Percentiles rank a stretch among this genome's conserved stretches.
Conservation (phyloP, 305 asterid species). For the Petunia hybrid region DNA sequence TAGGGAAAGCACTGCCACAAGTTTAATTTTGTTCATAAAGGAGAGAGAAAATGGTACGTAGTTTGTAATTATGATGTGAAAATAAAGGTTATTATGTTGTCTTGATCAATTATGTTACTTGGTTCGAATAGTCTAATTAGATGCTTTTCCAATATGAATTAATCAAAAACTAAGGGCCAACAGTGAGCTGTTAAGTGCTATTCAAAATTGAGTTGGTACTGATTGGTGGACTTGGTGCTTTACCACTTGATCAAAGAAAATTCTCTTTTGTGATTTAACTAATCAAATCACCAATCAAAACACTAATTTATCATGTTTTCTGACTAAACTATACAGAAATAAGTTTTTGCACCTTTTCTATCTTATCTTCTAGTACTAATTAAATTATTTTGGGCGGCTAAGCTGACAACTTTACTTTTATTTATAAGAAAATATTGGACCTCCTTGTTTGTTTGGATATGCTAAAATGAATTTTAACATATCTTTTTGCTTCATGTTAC, state of each 20-base stretch:
- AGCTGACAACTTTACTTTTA: conserved; percentile 20
- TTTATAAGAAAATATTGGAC: conserved; percentile 14
- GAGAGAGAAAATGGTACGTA: background rate
- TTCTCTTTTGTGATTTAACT: background rate
- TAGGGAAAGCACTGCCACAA: conserved; percentile 20
- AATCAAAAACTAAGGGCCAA: conserved; percentile 12
- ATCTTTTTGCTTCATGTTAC: background rate
- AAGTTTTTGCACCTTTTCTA: conserved; percentile 38
- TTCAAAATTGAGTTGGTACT: conserved; percentile 1
- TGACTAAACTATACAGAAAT: conserved; percentile 18
- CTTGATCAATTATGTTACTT: background rate
- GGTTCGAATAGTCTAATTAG: background rate
- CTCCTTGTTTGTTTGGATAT: conserved; percentile 1
- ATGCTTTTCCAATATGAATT: conserved; percentile 14
- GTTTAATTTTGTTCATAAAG: background rate
- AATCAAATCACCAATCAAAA: conserved; percentile 11
- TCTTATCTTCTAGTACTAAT: conserved; percentile 41
- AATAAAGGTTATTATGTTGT: conserved; percentile 9
- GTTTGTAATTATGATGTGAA: background rate
- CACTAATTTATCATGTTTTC: background rate
- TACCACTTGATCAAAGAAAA: conserved; percentile 26
- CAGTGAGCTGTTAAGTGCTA: conserved; percentile 8
- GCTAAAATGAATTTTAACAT: conserved; percentile 7
- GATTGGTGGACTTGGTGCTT: conserved; percentile 32
- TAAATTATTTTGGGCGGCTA: conserved; percentile 53